Evolutionary conservation across 306 rosid genomes (phyloP).

Genomic region (Gastrolobium villosum): DNA sequence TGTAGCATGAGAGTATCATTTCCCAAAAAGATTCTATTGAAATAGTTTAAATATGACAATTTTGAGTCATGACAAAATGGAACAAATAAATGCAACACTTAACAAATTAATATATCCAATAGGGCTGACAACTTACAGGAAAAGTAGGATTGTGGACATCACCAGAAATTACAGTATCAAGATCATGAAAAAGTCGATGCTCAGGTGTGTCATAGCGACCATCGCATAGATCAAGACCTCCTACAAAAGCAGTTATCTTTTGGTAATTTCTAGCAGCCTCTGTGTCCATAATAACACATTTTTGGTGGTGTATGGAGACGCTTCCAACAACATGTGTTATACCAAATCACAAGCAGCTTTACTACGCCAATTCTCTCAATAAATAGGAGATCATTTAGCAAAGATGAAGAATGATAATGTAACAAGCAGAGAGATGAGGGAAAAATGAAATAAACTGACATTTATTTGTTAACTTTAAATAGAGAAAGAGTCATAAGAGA

Average conservation of each 20-base stretch:
- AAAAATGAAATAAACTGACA: slow-evolving; percentile 28
- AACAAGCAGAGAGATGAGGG: neutral
- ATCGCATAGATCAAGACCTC: slow-evolving; percentile 96
- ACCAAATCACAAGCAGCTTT: slow-evolving; percentile 49
- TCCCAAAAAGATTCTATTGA: slow-evolving; percentile 27
- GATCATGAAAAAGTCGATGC: slow-evolving; percentile 83
- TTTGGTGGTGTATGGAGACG: slow-evolving; percentile 94
- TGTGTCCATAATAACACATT: slow-evolving; percentile 90
- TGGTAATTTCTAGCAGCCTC: slow-evolving; percentile 81
- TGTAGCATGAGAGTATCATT: no score
- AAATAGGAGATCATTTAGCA: neutral
- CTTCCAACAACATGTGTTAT: slow-evolving; percentile 80
- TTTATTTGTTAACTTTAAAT: slow-evolving; percentile 20
- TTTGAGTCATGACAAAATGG: slow-evolving; percentile 26
- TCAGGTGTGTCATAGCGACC: slow-evolving; percentile 99
- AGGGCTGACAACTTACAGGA: slow-evolving; percentile 70
- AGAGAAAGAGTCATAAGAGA: neutral
- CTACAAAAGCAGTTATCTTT: slow-evolving; percentile 86
- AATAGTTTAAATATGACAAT: slow-evolving; percentile 15
- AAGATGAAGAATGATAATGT: slow-evolving; percentile 5
- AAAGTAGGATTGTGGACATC: slow-evolving; percentile 89
- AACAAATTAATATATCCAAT: slow-evolving; percentile 28
- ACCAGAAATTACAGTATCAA: slow-evolving; percentile 65
- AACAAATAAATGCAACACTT: slow-evolving; percentile 6
- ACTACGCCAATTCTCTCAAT: slow-evolving; percentile 33